Evolutionary conservation across 108 stramenopile genomes (phyloP), one percentile per base, ranked within the genome.

Genomic region (Chaetoceros muelleri): DNA sequence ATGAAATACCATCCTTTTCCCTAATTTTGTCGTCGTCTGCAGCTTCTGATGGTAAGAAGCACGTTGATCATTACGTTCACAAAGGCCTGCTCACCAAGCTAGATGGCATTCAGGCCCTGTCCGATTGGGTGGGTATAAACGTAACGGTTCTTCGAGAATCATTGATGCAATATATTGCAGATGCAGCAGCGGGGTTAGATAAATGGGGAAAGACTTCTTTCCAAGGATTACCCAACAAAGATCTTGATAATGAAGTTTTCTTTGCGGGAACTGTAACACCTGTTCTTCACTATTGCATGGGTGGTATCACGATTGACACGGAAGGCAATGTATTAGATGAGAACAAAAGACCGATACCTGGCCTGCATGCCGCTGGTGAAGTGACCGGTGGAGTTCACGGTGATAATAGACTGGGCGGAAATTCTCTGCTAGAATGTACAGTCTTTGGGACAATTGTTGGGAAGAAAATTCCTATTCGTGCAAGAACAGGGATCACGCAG

Each of bases 221-320:
- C 60, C 61, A 52, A 22, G 74, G 73, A 46, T 65, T 71, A 0
- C 68, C 71, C 24, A 46, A 62, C 28, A 66, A 72, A 20, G 52
- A 79, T 53, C 34, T 81, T 51, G 50, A 50, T 19, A 65, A 58
- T 30, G 90, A 92, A 72, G 61, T 65, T 1, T 92, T 87, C 58
- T 91, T 81, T 57, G 85, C 79, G 27, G 90, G 90, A 26, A 82
- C 61, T 30, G 80, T 92, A 10, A 73, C 74, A 27, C 89, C 92
- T 5, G 82, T 81, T 1, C 64, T 95, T 28, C 95, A 96, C 64
- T 96, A 96, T 73, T 88, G 86, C 48, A 94, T 96, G 92, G 95
- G 95, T 23, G 95, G 94, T 13, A 70, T 95, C 31, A 81, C 71
- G 27, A 90, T 95, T 46, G 70, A 89, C 65, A 59, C 57, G 8